A percentile compares a stretch with the other conserved stretches of the same genome.
Evolutionary conservation across 2,329 filamentous ascomycete species (phyloP).

Genomic region (Ceratocystis albifundus): DNA sequence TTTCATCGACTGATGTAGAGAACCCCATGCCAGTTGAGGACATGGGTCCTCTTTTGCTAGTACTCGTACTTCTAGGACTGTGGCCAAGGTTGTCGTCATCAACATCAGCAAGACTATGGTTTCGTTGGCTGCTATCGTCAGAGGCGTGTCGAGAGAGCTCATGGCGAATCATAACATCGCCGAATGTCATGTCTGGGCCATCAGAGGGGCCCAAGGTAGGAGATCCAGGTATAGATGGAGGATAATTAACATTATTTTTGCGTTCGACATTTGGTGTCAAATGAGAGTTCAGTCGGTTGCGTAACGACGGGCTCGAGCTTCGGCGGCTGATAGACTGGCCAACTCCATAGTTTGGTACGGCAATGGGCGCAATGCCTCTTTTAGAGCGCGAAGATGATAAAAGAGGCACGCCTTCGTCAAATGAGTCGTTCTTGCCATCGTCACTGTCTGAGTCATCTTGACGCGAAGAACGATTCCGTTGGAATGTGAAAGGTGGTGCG

Average conservation of each 20-base stretch:
- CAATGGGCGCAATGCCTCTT: slow-evolving; percentile 25
- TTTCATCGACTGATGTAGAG: slow-evolving; percentile 41
- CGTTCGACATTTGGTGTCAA: slow-evolving; percentile 16
- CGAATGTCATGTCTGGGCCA: slow-evolving; percentile 46
- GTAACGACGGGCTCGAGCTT: slow-evolving; percentile 41
- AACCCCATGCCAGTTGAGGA: slow-evolving; percentile 7
- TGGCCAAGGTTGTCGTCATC: slow-evolving; percentile 92
- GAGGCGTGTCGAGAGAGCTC: slow-evolving; percentile 33
- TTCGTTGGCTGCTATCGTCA: slow-evolving; percentile 19
- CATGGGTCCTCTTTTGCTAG: slow-evolving; percentile 12
- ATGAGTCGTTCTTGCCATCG: slow-evolving; percentile 40
- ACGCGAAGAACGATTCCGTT: slow-evolving; percentile 23
- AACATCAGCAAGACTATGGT: slow-evolving; percentile 39
- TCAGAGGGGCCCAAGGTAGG: slow-evolving; percentile 42
- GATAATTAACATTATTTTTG: slow-evolving; percentile 55
- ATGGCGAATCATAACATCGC: slow-evolving; percentile 60
- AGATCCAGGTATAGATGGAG: slow-evolving; percentile 54
- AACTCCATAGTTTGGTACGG: slow-evolving; percentile 35
- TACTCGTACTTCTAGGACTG: slow-evolving; percentile 35
- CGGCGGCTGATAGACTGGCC: slow-evolving; percentile 34
- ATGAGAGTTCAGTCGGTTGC: slow-evolving; percentile 14
- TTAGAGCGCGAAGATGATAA: slow-evolving; percentile 35
- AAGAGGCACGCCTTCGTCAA: slow-evolving; percentile 45
- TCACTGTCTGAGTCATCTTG: slow-evolving; percentile 29
- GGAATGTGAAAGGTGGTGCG: slow-evolving; percentile 28